A percentile compares a stretch with the other conserved stretches of the same genome.
These are phyloP conservation scores for Biscogniauxia mediterranea DNA, from an alignment of 2,329 filamentous ascomycete genomes.

Conservation along the genomic window DNA sequence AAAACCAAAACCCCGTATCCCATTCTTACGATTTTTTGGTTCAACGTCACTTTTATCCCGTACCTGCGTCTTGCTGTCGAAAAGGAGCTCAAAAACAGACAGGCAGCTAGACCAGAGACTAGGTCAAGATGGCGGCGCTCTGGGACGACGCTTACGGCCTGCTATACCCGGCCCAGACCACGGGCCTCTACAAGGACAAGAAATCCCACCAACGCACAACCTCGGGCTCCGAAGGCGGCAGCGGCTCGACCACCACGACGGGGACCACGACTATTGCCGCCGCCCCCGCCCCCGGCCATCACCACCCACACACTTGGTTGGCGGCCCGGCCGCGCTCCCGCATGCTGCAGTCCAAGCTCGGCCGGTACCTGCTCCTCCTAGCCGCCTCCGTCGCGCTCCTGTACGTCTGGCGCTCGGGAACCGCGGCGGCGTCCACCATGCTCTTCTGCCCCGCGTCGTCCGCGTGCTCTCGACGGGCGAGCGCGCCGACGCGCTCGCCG, in stretches of 20 bases:
- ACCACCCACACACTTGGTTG: neutral
- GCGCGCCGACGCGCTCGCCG: slow-evolving; percentile 42
- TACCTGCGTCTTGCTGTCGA: neutral
- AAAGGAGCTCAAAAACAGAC: neutral
- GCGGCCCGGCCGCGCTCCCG: slow-evolving; percentile 1
- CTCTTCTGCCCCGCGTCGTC: too few relatives aligned
- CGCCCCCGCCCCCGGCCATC: neutral
- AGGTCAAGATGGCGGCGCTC: slow-evolving; percentile 1
- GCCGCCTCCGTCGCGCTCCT: neutral
- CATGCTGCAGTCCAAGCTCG: neutral
- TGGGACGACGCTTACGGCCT: slow-evolving; percentile 3
- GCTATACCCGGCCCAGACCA: neutral
- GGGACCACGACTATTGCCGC: too few relatives aligned
- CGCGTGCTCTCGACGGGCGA: too few relatives aligned
- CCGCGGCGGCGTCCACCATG: neutral
- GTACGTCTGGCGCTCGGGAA: neutral
- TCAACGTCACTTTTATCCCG: neutral
- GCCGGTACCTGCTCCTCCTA: slow-evolving; percentile 5
- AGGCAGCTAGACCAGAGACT: neutral
- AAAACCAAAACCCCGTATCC: neutral
- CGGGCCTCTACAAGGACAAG: slow-evolving; percentile 12
- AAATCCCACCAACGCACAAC: neutral
- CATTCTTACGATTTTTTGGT: neutral
- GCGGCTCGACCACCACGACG: neutral
- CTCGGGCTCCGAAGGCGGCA: neutral